These are phyloP conservation scores for Scenedesmus sp. DNA, from an alignment of 163 green algal genomes.

Conservation along the genomic window DNA sequence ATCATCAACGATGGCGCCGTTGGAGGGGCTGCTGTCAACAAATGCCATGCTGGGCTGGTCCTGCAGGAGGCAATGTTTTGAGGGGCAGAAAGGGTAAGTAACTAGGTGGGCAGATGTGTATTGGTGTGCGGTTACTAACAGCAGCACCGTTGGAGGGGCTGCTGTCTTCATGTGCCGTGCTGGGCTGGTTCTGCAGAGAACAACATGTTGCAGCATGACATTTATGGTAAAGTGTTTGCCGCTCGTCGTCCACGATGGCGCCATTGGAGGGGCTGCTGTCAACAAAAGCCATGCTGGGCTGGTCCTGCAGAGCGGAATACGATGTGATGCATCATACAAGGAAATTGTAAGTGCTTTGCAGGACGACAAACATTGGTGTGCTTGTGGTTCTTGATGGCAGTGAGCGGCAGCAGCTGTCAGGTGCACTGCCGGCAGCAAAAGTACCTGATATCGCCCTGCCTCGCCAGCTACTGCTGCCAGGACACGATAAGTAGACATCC, in stretches of 20 bases:
- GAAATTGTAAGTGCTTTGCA: not conserved
- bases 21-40: conserved; percentile 54
- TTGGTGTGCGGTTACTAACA: not conserved
- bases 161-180: conserved; percentile 42
- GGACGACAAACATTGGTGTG: not conserved
- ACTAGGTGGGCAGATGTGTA: no score
- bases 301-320: not conserved
- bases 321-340: not conserved
- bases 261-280: conserved; percentile 53
- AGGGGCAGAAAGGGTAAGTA: no score
- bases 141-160: conserved; percentile 52
- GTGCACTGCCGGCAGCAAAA: no score
- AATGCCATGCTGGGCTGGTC: conserved; percentile 26
- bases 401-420: no score
- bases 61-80: not conserved
- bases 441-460: no score
- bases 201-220: not conserved
- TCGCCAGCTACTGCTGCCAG: no score
- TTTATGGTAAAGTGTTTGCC: not conserved
- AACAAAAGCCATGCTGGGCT: conserved; percentile 33
- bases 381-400: no score
- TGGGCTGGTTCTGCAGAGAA: conserved; percentile 4
- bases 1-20: conserved; percentile 35
- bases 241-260: not conserved
- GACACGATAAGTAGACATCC: no score